Conservation (phyloP, 2,329 filamentous ascomycete genomes). For the Davidsoniella virescens region DNA sequence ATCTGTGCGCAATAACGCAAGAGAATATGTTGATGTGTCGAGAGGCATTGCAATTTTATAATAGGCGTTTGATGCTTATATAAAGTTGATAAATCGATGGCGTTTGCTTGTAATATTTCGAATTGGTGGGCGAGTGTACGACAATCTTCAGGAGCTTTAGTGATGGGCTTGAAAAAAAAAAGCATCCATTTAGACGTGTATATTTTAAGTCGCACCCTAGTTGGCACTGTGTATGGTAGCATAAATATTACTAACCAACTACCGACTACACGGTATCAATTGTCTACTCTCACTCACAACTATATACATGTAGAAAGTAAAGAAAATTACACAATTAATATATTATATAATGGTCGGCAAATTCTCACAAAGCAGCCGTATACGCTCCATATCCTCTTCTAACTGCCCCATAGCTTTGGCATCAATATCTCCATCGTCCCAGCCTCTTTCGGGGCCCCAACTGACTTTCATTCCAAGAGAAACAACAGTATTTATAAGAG, state of each 20-base stretch:
- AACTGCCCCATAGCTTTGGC: slow-evolving; percentile 7
- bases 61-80: too few relatives aligned
- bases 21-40: slow-evolving; percentile 79
- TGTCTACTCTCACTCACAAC: too few relatives aligned
- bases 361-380: too few relatives aligned
- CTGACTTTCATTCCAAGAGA: slow-evolving; percentile 35
- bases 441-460: slow-evolving; percentile 53
- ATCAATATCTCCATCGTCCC: slow-evolving; percentile 37
- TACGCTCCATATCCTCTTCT: neutral
- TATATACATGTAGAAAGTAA: too few relatives aligned
- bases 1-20: slow-evolving; percentile 69
- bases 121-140: too few relatives aligned
- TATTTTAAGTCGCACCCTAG: neutral
- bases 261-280: neutral
- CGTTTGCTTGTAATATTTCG: too few relatives aligned
- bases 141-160: too few relatives aligned
- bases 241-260: neutral
- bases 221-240: neutral
- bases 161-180: too few relatives aligned
- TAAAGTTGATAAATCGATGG: too few relatives aligned
- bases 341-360: too few relatives aligned
- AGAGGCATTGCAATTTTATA: slow-evolving; percentile 52
- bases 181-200: neutral
- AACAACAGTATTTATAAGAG: slow-evolving; percentile 36
- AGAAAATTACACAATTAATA: too few relatives aligned